A percentile compares a stretch with the other conserved stretches of the same genome.
Evolutionary conservation across 2,329 filamentous ascomycete species (phyloP).

Genomic region (Diplocarpon mali): DNA sequence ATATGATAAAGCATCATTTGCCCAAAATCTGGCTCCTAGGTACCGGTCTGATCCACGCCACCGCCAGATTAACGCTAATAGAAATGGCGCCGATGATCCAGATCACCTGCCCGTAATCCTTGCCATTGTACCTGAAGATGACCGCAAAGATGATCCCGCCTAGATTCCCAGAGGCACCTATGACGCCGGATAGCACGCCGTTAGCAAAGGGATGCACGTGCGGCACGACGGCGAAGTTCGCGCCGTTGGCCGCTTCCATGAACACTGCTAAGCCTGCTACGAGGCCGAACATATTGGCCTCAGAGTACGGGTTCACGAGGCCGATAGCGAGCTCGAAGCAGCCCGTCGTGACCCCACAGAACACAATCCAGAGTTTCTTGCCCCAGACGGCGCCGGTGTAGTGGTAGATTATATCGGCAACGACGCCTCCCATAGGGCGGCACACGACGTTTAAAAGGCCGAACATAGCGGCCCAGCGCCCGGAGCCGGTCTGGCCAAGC

Average conservation of each 20-base stretch:
- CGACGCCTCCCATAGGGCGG: constrained; percentile 52
- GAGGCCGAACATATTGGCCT: constrained; percentile 63
- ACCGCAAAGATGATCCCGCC: constrained; percentile 79
- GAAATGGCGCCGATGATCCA: constrained; percentile 76
- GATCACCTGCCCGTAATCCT: constrained; percentile 56
- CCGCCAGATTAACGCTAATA: constrained; percentile 55
- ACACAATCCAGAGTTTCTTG: constrained; percentile 52
- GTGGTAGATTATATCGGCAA: constrained; percentile 33
- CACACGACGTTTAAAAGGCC: constrained; percentile 62
- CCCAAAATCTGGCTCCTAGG: constrained; percentile 42
- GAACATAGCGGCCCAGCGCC: constrained; percentile 61
- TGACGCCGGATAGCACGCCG: constrained; percentile 62
- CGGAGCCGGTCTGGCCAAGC: constrained; percentile 45
- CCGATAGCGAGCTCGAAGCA: constrained; percentile 52
- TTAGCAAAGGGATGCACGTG: constrained; percentile 75
- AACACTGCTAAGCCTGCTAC: constrained; percentile 71
- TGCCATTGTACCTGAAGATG: constrained; percentile 65
- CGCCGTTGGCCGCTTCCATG: constrained; percentile 73
- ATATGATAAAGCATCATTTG: constrained; percentile 5
- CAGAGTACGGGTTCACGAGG: constrained; percentile 45
- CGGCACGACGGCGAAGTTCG: constrained; percentile 77
- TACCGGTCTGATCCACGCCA: constrained; percentile 51
- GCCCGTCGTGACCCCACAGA: constrained; percentile 44
- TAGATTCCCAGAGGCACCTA: constrained; percentile 71
- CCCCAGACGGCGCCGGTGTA: constrained; percentile 40